These are phyloP conservation scores for Aspergillus hancockii DNA, from an alignment of 495 filamentous ascomycete species.

Conservation along the genomic window DNA sequence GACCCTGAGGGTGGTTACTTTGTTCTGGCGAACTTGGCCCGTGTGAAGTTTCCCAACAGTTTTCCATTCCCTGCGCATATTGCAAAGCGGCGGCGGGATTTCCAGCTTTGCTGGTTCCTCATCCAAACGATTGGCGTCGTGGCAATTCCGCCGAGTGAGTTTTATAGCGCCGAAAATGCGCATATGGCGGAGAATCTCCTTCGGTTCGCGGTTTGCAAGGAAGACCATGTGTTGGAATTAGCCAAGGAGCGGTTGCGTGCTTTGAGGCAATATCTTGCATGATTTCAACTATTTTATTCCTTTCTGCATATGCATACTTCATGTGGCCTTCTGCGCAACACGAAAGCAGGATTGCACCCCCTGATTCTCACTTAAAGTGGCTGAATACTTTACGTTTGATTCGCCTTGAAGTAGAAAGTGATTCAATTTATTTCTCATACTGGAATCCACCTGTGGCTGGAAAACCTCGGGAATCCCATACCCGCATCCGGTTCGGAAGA, in stretches of 20 bases:
- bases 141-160: conserved; percentile 94
- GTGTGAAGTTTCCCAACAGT: conserved; percentile 75
- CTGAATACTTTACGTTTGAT: no score
- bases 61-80: conserved; percentile 91
- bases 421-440: no score
- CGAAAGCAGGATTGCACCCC: no score
- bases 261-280: conserved; percentile 74
- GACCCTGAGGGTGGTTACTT: conserved; percentile 97
- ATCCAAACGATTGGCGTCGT: conserved; percentile 96
- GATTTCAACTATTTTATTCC: no score
- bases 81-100: conserved; percentile 80
- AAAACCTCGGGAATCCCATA: no score
- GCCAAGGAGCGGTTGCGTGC: conserved; percentile 87
- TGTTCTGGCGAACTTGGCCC: conserved; percentile 85
- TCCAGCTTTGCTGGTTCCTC: conserved; percentile 91
- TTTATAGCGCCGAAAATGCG: conserved; percentile 82
- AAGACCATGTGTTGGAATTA: conserved; percentile 82
- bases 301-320: no score
- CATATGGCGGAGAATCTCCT: conserved; percentile 89
- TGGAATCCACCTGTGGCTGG: no score
- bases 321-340: no score
- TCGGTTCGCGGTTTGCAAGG: conserved; percentile 95
- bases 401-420: no score
- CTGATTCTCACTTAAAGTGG: no score
- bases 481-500: no score